Base-by-base conservation (phyloP, 2,329 filamentous ascomycete genomes). In the Zymoseptoria tritici region DNA sequence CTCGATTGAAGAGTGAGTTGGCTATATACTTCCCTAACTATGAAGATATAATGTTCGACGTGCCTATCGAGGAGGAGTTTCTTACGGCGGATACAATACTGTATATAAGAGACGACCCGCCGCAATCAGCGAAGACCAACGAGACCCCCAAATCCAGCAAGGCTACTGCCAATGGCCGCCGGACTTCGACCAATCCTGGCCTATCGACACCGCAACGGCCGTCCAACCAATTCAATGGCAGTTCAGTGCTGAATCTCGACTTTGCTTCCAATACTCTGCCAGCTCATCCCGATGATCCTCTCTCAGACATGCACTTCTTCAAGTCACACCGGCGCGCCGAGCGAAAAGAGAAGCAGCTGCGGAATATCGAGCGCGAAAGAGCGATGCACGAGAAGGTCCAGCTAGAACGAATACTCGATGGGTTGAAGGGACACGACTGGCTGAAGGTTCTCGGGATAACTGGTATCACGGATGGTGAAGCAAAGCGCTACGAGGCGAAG, bases 11-110 rank as follows among this genome's bases (percentile, higher is more conserved):
- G 80, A 97, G 91, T 76, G 92, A 97, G 71, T 81, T 97, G 62
- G 87, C 91, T 46, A 83, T 85, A 54, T 97, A 96, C 76, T 97
- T 97, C 71, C 86, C 89, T 56, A 92, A 95, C 70, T 97, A 96
- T 75, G 92, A 97, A 75, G 90, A 96, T 72, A 84, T 97, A 66
- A 91, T 97, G 76, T 91, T 90, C 63, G 90, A 95, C 71, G 87
- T 90, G 64, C 84, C 86, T 49, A 88, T 88, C 68, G 87, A 92
- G 75, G 80, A 87, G 67, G 87, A 91, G 92, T 82, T 73, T 67
- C 67, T 71, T 46, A 71, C 66, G 8, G 54, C 60, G 51, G 62
- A 67, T 50, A 63, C 67, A 19, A 57, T 61, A 8, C 57, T 71
- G 36, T 73, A 70, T 58, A 62, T 73, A 21, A 69, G 66, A 46